A percentile compares a stretch with the other conserved stretches of the same genome.
phyloP scores from a whole-genome alignment of 2,329 filamentous ascomycete species.

The Nemania bipapillata region DNA sequence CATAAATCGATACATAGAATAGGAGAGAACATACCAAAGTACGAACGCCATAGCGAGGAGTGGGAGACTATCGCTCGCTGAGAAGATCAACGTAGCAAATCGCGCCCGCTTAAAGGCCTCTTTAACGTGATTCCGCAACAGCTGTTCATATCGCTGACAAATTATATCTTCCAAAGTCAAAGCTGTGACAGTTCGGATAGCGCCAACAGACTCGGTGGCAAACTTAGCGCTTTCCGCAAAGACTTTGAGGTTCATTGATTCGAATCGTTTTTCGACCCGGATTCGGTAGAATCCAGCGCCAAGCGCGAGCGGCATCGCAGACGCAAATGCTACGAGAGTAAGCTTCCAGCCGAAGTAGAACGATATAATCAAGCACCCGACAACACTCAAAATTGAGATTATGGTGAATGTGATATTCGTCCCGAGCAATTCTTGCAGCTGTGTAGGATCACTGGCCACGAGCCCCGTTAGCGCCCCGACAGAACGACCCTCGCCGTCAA shows the following conservation, averaged over 20 bases:
- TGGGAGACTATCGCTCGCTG: slow-evolving; percentile 71
- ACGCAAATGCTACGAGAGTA: slow-evolving; percentile 72
- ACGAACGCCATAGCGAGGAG: slow-evolving; percentile 51
- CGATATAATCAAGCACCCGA: slow-evolving; percentile 72
- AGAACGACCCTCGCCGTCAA: slow-evolving; percentile 68
- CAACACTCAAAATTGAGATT: slow-evolving; percentile 72
- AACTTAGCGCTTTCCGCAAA: slow-evolving; percentile 79
- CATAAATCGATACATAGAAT: not conserved
- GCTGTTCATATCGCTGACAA: slow-evolving; percentile 66
- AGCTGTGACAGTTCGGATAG: slow-evolving; percentile 76
- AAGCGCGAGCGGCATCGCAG: slow-evolving; percentile 64
- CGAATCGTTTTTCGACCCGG: slow-evolving; percentile 48
- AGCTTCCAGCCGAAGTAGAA: slow-evolving; percentile 83
- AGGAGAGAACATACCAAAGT: slow-evolving; percentile 42
- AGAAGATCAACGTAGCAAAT: slow-evolving; percentile 73
- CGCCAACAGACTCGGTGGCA: slow-evolving; percentile 77
- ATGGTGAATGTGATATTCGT: slow-evolving; percentile 71
- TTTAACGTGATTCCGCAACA: slow-evolving; percentile 69
- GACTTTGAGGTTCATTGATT: slow-evolving; percentile 68
- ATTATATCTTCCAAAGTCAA: slow-evolving; percentile 76
- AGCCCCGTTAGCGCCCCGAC: slow-evolving; percentile 68
- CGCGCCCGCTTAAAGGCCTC: slow-evolving; percentile 70
- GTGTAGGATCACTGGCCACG: slow-evolving; percentile 65
- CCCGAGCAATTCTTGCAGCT: slow-evolving; percentile 70
- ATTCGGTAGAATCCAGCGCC: slow-evolving; percentile 56